These are phyloP conservation scores for Ajuga chamaepitys DNA, from an alignment of 257 asterid genomes.

Conservation along the genomic window DNA sequence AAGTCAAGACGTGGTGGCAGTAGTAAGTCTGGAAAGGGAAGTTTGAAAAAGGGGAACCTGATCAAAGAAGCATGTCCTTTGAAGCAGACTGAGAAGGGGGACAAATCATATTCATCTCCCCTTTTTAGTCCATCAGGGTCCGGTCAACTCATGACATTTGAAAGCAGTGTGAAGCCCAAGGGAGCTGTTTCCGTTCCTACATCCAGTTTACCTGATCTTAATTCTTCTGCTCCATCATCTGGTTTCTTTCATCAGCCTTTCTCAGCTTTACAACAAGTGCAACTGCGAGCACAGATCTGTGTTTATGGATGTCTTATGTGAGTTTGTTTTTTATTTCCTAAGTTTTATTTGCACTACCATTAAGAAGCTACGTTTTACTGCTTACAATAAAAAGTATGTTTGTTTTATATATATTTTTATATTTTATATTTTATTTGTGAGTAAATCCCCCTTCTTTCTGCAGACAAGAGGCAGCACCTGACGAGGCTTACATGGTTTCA, in stretches of 20 bases:
- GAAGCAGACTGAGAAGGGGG: slow-evolving; percentile 46
- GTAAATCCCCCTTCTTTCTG: slow-evolving; percentile 8
- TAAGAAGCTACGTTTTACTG: neutral
- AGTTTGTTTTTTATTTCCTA: slow-evolving; percentile 26
- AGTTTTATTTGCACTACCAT: neutral
- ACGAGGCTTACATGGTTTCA: slow-evolving; percentile 93
- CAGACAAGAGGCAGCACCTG: slow-evolving; percentile 97
- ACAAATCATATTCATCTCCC: slow-evolving; percentile 31
- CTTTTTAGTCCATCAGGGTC: slow-evolving; percentile 40
- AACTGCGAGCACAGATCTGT: slow-evolving; percentile 91
- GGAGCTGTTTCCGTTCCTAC: slow-evolving; percentile 47
- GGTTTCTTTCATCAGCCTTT: slow-evolving; percentile 77
- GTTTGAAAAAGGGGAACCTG: slow-evolving; percentile 47
- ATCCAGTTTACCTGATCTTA: slow-evolving; percentile 77
- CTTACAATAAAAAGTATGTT: neutral
- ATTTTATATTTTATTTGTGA: neutral
- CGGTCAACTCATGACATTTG: slow-evolving; percentile 46
- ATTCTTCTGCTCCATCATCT: slow-evolving; percentile 57
- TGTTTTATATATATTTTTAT: slow-evolving; percentile 6
- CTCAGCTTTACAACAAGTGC: slow-evolving; percentile 92
- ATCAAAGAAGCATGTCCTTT: slow-evolving; percentile 41
- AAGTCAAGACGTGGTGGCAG: slow-evolving; percentile 70
- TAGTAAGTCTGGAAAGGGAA: slow-evolving; percentile 58
- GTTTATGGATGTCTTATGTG: slow-evolving; percentile 98
- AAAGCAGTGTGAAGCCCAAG: slow-evolving; percentile 37